phyloP scores from a whole-genome alignment of 768 basidiomycete genomes.

The Tulasnella calospora region DNA sequence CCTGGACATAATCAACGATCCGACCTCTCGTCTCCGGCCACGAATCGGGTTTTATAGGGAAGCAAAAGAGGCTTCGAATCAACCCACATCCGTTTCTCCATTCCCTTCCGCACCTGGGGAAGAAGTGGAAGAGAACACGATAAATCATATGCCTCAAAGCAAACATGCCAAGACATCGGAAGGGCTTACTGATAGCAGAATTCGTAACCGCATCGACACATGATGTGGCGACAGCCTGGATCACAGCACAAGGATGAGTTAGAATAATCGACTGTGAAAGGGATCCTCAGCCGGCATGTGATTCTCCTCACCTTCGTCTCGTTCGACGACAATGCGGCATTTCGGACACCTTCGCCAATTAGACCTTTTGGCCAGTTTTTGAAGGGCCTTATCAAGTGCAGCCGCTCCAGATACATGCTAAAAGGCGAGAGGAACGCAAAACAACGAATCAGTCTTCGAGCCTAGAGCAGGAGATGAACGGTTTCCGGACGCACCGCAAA shows the following conservation, averaged over 20 bases:
- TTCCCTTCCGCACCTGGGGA: neutral
- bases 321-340: neutral
- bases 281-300: neutral
- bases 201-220: conserved; percentile 5
- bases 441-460: neutral
- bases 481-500: neutral
- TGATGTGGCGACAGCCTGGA: conserved; percentile 12
- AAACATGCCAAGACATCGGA: neutral
- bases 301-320: neutral
- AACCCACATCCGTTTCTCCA: neutral
- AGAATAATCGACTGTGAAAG: neutral
- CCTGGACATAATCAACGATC: neutral
- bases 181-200: conserved; percentile 8
- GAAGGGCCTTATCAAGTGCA: neutral
- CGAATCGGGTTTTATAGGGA: neutral
- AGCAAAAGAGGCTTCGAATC: neutral
- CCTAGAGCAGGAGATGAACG: neutral
- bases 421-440: neutral
- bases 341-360: neutral
- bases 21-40: neutral
- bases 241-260: neutral
- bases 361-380: neutral
- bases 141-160: neutral
- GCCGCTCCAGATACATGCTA: neutral
- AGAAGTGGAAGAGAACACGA: neutral